Conservation (phyloP, 2,329 filamentous ascomycete genomes). For the Alternaria ventricosa region DNA sequence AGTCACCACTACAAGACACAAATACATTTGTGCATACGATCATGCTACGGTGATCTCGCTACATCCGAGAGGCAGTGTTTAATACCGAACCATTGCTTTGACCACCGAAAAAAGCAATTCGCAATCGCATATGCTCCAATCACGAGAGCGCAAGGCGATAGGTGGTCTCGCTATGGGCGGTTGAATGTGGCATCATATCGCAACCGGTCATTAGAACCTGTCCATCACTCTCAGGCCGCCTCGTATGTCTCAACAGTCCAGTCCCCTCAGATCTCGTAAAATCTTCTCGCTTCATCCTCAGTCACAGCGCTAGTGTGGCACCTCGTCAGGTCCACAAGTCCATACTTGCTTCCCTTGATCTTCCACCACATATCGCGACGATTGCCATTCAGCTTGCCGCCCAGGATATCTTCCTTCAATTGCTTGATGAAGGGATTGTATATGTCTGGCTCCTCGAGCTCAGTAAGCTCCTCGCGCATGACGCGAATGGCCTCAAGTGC, state of each 20-base stretch:
- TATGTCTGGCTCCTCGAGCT: constrained; percentile 74
- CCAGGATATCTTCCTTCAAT: constrained; percentile 75
- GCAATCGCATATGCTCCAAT: too few species aligned
- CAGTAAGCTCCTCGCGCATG: constrained; percentile 77
- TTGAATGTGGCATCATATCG: too few species aligned
- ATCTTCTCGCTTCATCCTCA: constrained; percentile 69
- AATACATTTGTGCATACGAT: not conserved
- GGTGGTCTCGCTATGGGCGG: not conserved
- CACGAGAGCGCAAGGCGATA: too few species aligned
- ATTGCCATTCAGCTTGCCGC: constrained; percentile 75
- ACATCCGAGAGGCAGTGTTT: too few species aligned
- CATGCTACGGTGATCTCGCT: not conserved
- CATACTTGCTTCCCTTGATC: constrained; percentile 70
- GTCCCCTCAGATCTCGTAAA: constrained; percentile 32
- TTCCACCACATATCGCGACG: constrained; percentile 83
- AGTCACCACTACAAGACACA: not conserved
- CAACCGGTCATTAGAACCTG: not conserved
- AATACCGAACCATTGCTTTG: too few species aligned
- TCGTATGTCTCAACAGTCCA: not conserved
- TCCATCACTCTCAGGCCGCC: not conserved
- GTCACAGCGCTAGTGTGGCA: constrained; percentile 70
- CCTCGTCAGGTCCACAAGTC: constrained; percentile 71
- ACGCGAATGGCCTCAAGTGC: constrained; percentile 78
- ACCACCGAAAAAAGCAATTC: too few species aligned
- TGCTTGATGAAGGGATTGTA: constrained; percentile 77